A percentile compares a stretch with the other conserved stretches of the same genome.
These are phyloP conservation scores for Aureobasidium subglaciale DNA, from an alignment of 2,329 filamentous ascomycete species.

Conservation along the genomic window DNA sequence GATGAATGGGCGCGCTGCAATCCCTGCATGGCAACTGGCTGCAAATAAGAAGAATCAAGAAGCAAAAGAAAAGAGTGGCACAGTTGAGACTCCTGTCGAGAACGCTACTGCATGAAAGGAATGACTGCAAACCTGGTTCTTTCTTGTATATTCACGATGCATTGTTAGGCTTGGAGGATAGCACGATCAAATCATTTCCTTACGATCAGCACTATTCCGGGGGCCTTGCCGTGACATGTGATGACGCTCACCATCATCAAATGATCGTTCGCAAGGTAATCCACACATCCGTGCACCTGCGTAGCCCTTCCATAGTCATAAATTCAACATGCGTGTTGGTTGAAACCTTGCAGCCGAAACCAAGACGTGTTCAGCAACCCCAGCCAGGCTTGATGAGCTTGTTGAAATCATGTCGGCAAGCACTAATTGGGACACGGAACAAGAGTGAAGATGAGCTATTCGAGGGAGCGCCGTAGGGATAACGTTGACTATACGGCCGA, in stretches of 20 bases:
- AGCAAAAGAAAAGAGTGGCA: conserved; percentile 14
- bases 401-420: neutral
- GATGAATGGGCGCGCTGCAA: conserved; percentile 27
- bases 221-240: too few relatives aligned
- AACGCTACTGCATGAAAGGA: conserved; percentile 2
- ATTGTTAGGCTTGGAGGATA: neutral
- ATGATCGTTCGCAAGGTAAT: too few relatives aligned
- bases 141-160: neutral
- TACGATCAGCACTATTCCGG: too few relatives aligned
- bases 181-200: too few relatives aligned
- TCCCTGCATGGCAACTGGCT: conserved; percentile 48
- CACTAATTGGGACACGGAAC: neutral
- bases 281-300: too few relatives aligned
- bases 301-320: too few relatives aligned
- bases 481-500: too few relatives aligned
- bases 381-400: neutral
- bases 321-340: neutral
- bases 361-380: neutral
- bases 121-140: too few relatives aligned
- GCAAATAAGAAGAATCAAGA: conserved; percentile 43
- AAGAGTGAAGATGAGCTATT: neutral
- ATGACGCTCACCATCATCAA: too few relatives aligned
- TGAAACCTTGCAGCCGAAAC: neutral
- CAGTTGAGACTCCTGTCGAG: conserved; percentile 10
- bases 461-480: too few relatives aligned